phyloP scores from a whole-genome alignment of 2,329 filamentous ascomycete genomes.

The Grosmannia serpens region DNA sequence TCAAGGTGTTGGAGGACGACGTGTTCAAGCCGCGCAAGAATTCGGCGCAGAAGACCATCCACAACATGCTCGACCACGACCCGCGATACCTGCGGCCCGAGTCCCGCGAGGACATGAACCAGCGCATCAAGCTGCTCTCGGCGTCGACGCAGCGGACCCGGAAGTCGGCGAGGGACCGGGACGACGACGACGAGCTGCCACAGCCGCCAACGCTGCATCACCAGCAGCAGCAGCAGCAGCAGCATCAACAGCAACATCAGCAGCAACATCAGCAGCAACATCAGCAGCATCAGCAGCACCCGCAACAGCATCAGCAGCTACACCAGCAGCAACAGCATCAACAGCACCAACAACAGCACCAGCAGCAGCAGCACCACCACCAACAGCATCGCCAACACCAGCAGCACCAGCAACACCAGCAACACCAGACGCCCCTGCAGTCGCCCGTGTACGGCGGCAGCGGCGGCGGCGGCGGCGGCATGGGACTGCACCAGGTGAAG shows the following conservation, averaged over 20 bases:
- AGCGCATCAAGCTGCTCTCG: conserved; percentile 33
- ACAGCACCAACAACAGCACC: background rate
- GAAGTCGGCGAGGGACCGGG: conserved; percentile 5
- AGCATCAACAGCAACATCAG: background rate
- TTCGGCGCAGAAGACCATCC: conserved; percentile 47
- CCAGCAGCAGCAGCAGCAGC: conserved; percentile 1
- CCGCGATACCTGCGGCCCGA: conserved; percentile 45
- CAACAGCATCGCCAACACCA: conserved; percentile 1
- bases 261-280: conserved; percentile 1
- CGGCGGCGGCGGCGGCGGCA: background rate
- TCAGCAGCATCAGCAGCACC: background rate
- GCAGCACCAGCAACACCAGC: conserved; percentile 3
- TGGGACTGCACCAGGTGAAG: background rate
- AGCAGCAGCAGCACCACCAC: conserved; percentile 4
- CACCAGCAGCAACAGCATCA: conserved; percentile 6
- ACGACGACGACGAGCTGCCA: background rate
- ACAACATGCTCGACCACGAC: conserved; percentile 44
- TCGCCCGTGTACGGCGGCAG: background rate
- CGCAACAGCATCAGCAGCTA: background rate
- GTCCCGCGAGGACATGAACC: conserved; percentile 37
- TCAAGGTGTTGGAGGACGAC: conserved; percentile 33
- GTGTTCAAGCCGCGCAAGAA: conserved; percentile 38
- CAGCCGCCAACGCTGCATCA: conserved; percentile 1
- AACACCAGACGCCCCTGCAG: background rate
- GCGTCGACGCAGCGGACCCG: conserved; percentile 25